Evolutionary conservation across 345 rosid genomes (phyloP), one percentile per base, ranked within the genome.

Genomic region (Gossypium bickii): DNA sequence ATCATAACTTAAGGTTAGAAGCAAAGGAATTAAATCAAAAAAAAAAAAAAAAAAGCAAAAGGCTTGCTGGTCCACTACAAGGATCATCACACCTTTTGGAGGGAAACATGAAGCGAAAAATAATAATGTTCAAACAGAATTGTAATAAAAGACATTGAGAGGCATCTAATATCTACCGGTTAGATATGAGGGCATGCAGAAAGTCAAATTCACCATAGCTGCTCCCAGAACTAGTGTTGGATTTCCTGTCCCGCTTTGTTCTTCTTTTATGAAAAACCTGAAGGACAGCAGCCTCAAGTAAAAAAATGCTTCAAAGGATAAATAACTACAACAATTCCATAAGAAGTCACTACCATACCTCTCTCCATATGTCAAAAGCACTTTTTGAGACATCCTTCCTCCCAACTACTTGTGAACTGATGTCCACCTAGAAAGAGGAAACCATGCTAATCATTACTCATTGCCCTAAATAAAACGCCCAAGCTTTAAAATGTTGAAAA

Each of bases 351-450:
- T 64, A 25, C 66, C 69, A 71, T 76, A 93, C 99, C 98, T 93
- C 99, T 83, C 90, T 95, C 99, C 98, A 95, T 81, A 95, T 84
- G 74, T 95, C 97, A 85, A 89, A 95, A 73, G 87, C 82, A 84
- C 87, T 86, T 82, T 85, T 89, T 76, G 94, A 91, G 78, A 91
- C 80, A 80, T 95, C 99, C 87, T 95, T 95, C 61, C 83, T 87
- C 71, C 98, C 99, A 83, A 93, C 88, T 75, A 93, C 92, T 84
- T 93, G 99, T 79, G 99, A 86, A 70, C 92, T 83, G 73, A 95
- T 86, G 71, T 89, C 93, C 79, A 88, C 76, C 97, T 94, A 83
- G 58, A 81, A 79, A 73, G 76, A 83, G 71, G 38, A 81, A 67
- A 79, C 47, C 53, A 66, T 61, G 34, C 52, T 68, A 3, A 83